Conservation (phyloP, 202 grass and related monocot genomes). For the Digitaria exilis region DNA sequence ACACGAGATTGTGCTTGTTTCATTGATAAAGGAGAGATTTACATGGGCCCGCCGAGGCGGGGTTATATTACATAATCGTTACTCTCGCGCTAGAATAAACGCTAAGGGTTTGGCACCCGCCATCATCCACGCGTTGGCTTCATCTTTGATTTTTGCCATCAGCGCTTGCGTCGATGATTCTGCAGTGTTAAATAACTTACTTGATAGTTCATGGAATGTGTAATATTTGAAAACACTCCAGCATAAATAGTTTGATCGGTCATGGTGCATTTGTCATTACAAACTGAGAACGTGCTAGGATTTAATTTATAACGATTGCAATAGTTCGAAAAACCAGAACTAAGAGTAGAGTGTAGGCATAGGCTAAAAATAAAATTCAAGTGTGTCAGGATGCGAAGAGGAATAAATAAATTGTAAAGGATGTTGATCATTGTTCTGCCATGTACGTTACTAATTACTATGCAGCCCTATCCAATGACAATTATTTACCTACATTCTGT, state of each 20-base stretch:
- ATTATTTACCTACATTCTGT: neutral
- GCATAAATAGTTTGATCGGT: neutral
- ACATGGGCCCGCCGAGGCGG: no score
- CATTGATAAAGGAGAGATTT: no score
- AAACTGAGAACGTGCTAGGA: neutral
- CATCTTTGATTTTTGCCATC: no score
- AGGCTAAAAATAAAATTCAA: neutral
- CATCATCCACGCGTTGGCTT: no score
- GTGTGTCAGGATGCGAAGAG: neutral
- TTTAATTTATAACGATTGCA: neutral
- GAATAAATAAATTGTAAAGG: neutral
- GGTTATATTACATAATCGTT: no score
- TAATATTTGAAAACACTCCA: neutral
- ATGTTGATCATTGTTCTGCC: slow-evolving; percentile 14
- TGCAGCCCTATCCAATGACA: neutral
- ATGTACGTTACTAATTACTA: neutral
- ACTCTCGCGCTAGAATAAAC: no score
- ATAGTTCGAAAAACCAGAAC: neutral
- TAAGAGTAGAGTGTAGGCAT: no score
- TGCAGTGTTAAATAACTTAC: neutral
- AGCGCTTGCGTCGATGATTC: no score
- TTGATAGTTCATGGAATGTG: neutral
- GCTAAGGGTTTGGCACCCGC: no score
- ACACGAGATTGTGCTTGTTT: no score
- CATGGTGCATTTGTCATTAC: neutral